Conservation (phyloP, 768 basidiomycete species). For the Amanita pallidorosea region DNA sequence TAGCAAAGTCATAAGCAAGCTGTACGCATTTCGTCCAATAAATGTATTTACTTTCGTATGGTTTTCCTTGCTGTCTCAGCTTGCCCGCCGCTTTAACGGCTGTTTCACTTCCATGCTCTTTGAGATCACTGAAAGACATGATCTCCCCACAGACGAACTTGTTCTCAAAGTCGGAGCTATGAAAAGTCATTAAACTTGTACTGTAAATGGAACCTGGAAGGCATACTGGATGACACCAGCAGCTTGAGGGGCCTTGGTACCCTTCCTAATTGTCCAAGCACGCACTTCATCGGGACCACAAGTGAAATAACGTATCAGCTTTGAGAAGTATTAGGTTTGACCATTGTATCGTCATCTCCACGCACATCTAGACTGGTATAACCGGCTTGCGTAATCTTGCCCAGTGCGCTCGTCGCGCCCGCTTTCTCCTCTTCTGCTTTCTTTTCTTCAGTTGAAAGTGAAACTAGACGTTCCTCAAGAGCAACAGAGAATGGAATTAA, state of each 20-base stretch:
- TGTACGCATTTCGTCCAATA: constrained; percentile 5
- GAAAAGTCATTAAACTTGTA: not conserved
- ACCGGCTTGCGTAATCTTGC: constrained; percentile 93
- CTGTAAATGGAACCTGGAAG: not conserved
- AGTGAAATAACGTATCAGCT: constrained; percentile 96
- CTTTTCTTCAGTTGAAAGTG: constrained; percentile 55
- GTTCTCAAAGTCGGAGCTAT: constrained; percentile 94
- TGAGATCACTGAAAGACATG: constrained; percentile 84
- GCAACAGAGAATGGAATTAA: constrained; percentile 97
- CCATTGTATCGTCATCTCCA: constrained; percentile 4
- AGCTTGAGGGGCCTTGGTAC: constrained; percentile 92
- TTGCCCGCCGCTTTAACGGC: constrained; percentile 94
- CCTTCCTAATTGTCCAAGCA: constrained; percentile 94
- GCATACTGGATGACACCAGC: constrained; percentile 96
- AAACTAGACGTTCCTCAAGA: constrained; percentile 80
- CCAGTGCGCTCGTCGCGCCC: constrained; percentile 66
- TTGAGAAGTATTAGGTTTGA: not conserved
- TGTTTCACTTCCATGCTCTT: constrained; percentile 82
- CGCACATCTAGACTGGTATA: constrained; percentile 77
- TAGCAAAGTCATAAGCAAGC: constrained; percentile 13
- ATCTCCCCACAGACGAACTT: constrained; percentile 98
- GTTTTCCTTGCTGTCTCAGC: constrained; percentile 91
- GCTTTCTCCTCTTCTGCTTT: constrained; percentile 68
- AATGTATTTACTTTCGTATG: constrained; percentile 73
- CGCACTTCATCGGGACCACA: constrained; percentile 95